Conservation (phyloP, 176 grass and related monocot genomes). For the Avena eriantha region DNA sequence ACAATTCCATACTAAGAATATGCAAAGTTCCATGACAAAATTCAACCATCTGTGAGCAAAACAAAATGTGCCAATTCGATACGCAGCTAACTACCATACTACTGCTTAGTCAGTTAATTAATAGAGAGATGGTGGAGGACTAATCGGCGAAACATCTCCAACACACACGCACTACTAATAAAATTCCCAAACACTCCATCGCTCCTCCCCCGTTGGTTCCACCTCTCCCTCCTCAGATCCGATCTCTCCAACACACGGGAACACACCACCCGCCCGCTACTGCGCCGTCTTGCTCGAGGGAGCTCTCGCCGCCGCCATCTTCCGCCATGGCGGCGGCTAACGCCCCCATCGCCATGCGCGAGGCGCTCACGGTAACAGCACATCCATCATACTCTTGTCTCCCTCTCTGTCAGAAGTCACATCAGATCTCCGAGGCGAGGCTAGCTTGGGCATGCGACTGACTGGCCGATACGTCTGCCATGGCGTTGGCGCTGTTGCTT, state of each 20-base stretch:
- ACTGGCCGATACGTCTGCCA: background rate
- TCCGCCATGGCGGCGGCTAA: conserved; percentile 94
- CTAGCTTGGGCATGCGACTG: background rate
- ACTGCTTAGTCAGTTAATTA: background rate
- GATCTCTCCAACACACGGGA: conserved; percentile 26
- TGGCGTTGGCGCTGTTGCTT: background rate
- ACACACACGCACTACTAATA: background rate
- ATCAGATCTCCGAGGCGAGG: conserved; percentile 18
- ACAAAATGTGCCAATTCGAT: background rate
- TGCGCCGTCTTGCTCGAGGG: background rate
- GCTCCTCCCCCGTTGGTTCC: conserved; percentile 2
- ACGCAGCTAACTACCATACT: background rate
- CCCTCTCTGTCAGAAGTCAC: background rate
- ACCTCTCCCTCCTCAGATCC: conserved; percentile 17
- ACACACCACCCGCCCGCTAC: conserved; percentile 13
- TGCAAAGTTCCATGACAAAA: background rate
- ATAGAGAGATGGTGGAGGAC: conserved; percentile 23
- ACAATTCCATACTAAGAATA: no score
- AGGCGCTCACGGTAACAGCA: conserved; percentile 77
- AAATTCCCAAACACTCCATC: conserved; percentile 24
- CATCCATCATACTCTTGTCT: background rate
- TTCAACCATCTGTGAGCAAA: background rate
- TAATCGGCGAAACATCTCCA: conserved; percentile 21
- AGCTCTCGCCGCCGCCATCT: conserved; percentile 13
- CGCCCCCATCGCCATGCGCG: conserved; percentile 93